These are phyloP conservation scores for Scedosporium apiospermum DNA, from an alignment of 2,329 filamentous ascomycete species.

Conservation along the genomic window DNA sequence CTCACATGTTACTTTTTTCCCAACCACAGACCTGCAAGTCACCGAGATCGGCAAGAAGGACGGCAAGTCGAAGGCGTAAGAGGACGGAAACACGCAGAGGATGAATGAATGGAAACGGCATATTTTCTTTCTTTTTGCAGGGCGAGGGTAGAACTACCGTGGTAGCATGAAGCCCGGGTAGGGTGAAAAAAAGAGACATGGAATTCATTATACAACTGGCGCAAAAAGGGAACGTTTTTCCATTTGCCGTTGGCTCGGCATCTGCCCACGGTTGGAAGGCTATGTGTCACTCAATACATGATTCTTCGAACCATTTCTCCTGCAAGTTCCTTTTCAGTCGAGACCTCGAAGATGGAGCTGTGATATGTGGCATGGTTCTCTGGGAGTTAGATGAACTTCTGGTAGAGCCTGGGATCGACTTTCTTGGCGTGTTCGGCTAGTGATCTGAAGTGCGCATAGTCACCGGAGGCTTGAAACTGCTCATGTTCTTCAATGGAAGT, in stretches of 20 bases:
- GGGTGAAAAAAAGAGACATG: constrained; percentile 4
- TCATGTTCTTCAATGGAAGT: constrained; percentile 22
- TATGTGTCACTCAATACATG: constrained; percentile 7
- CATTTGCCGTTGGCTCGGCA: constrained; percentile 6
- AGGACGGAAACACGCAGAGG: not conserved
- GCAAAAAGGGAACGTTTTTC: constrained; percentile 6
- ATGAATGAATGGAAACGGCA: not conserved
- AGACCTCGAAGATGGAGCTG: not conserved
- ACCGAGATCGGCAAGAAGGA: constrained; percentile 47
- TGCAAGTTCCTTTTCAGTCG: not conserved
- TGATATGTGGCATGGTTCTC: not conserved
- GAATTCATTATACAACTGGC: constrained; percentile 7
- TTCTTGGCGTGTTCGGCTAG: not conserved
- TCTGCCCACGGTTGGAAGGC: constrained; percentile 7
- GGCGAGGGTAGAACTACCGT: not conserved
- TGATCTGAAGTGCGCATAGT: not conserved
- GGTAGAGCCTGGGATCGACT: not conserved
- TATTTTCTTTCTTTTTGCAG: not conserved
- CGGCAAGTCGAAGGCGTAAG: constrained; percentile 17
- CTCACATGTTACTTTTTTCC: not conserved
- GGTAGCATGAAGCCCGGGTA: constrained; percentile 4
- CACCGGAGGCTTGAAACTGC: not conserved
- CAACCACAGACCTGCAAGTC: constrained; percentile 36
- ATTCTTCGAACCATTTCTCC: not conserved
- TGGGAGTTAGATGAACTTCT: not conserved